phyloP scores from a whole-genome alignment of 768 basidiomycete species.

The Tricholoma bakamatsutake region DNA sequence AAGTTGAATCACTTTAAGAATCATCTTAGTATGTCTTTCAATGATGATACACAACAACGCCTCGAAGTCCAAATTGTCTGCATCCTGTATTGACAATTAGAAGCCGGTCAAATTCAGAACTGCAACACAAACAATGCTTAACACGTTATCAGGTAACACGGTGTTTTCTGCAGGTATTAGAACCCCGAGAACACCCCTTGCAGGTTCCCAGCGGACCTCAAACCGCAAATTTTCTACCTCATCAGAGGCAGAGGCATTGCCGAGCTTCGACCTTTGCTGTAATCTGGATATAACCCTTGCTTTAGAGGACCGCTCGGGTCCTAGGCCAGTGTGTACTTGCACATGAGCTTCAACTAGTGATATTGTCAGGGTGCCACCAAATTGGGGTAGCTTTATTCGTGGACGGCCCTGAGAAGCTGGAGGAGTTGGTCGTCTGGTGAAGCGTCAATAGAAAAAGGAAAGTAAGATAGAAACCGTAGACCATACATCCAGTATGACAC shows the following conservation, averaged over 20 bases:
- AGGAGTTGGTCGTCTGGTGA: constrained; percentile 19
- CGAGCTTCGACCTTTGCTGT: constrained; percentile 60
- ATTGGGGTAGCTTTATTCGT: constrained; percentile 43
- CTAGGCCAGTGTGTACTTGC: constrained; percentile 30
- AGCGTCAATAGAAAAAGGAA: not conserved
- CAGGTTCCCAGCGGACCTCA: constrained; percentile 74
- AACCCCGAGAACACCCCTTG: constrained; percentile 59
- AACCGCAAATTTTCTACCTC: constrained; percentile 67
- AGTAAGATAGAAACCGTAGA: not conserved
- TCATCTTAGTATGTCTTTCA: constrained; percentile 55
- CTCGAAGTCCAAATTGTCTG: constrained; percentile 72
- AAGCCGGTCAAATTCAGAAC: not conserved
- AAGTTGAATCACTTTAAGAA: constrained; percentile 50
- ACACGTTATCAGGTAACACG: constrained; percentile 32
- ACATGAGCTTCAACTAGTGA: constrained; percentile 55
- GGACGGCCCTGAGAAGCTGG: constrained; percentile 23
- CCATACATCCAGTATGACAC: constrained; percentile 88
- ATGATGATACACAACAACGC: constrained; percentile 58
- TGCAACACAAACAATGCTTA: constrained; percentile 50
- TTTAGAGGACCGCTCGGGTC: constrained; percentile 48
- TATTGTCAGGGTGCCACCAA: constrained; percentile 72
- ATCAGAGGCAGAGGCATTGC: constrained; percentile 55
- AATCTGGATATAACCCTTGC: constrained; percentile 53
- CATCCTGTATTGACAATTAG: constrained; percentile 37
- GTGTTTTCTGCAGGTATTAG: constrained; percentile 43